Conservation (phyloP, 1,139 yeast species). For the Candida labiduridarum region DNA sequence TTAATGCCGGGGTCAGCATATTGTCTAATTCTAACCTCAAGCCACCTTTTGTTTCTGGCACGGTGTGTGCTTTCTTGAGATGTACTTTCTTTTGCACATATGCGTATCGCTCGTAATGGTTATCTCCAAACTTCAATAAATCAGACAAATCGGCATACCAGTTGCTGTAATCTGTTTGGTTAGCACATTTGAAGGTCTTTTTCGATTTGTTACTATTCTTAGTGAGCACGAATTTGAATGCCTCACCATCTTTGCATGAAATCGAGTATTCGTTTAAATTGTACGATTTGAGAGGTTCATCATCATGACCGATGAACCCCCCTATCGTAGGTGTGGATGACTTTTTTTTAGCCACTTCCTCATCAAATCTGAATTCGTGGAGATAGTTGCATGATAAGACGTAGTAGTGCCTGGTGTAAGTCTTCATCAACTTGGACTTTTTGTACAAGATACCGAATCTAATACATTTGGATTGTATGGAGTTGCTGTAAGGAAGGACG, state of each 20-base stretch:
- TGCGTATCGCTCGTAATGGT: slow-evolving; percentile 37
- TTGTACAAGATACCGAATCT: slow-evolving; percentile 47
- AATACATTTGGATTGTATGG: slow-evolving; percentile 48
- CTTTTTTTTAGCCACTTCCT: slow-evolving; percentile 16
- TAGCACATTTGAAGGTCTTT: slow-evolving; percentile 45
- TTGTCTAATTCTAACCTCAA: slow-evolving; percentile 10
- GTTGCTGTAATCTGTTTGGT: slow-evolving; percentile 29
- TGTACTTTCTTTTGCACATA: slow-evolving; percentile 24
- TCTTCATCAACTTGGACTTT: slow-evolving; percentile 45
- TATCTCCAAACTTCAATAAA: slow-evolving; percentile 38
- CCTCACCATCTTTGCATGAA: slow-evolving; percentile 34
- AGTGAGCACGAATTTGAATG: slow-evolving; percentile 38
- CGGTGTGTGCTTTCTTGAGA: slow-evolving; percentile 5
- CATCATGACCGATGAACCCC: slow-evolving; percentile 46
- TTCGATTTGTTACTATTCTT: slow-evolving; percentile 30
- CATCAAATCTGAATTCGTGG: slow-evolving; percentile 46
- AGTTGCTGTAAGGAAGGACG: slow-evolving; percentile 36
- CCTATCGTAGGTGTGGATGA: slow-evolving; percentile 42
- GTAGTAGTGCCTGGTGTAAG: slow-evolving; percentile 41
- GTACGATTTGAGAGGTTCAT: slow-evolving; percentile 44
- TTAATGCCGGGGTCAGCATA: slow-evolving; percentile 12
- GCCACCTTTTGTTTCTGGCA: slow-evolving; percentile 3
- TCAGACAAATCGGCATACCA: slow-evolving; percentile 47
- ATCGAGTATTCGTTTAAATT: slow-evolving; percentile 44
- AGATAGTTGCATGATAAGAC: slow-evolving; percentile 48